phyloP scores from a whole-genome alignment of 2,329 filamentous ascomycete species.

The Ascochyta rabiei region DNA sequence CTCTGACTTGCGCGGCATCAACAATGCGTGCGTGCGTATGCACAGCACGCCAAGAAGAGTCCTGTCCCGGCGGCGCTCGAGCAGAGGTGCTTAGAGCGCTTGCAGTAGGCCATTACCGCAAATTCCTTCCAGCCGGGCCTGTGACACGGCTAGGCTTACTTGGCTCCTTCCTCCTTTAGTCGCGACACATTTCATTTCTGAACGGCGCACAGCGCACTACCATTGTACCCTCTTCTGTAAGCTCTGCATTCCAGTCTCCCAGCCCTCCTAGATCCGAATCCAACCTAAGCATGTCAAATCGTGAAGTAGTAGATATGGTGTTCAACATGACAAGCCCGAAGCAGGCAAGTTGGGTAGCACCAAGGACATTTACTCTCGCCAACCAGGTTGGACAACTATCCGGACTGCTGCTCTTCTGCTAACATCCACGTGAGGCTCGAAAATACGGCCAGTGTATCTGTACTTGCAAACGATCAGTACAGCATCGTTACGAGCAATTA shows the following conservation, averaged over 20 bases:
- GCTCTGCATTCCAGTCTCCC: not conserved
- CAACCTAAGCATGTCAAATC: not conserved
- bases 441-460: too few relatives aligned
- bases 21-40: not conserved
- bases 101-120: not conserved
- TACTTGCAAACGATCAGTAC: too few relatives aligned
- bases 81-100: not conserved
- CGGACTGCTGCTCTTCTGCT: too few relatives aligned
- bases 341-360: too few relatives aligned
- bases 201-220: constrained; percentile 4
- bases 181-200: constrained; percentile 5
- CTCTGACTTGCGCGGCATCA: not conserved
- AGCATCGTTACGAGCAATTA: too few relatives aligned
- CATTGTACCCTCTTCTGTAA: not conserved
- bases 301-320: too few relatives aligned
- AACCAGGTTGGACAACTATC: too few relatives aligned
- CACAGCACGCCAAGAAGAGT: not conserved
- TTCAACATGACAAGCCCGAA: too few relatives aligned
- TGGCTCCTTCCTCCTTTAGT: not conserved
- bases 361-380: too few relatives aligned
- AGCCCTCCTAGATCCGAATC: not conserved
- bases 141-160: not conserved
- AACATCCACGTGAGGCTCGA: too few relatives aligned
- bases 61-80: not conserved
- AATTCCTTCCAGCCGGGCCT: not conserved